Conservation (phyloP, 169 alveolate species). For the Cystoisospora suis region DNA sequence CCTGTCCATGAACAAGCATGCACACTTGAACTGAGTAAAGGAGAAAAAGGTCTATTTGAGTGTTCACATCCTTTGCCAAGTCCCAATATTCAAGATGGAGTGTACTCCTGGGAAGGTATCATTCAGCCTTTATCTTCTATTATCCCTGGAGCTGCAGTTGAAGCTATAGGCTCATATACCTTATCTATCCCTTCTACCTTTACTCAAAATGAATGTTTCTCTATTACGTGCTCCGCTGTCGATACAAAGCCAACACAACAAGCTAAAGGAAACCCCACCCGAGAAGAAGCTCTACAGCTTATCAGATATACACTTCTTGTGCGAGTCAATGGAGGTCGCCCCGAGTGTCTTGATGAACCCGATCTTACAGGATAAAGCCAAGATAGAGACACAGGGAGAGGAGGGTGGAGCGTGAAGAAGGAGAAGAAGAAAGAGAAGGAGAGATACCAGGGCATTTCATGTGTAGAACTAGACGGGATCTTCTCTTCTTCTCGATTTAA, state of each 20-base stretch:
- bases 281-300: background rate
- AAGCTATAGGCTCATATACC: background rate
- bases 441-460: no score
- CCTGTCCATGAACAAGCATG: slow-evolving; percentile 16
- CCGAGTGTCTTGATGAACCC: background rate
- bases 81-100: background rate
- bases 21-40: background rate
- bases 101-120: background rate
- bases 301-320: slow-evolving; percentile 3
- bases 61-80: background rate
- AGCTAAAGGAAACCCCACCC: background rate
- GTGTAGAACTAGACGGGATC: no score
- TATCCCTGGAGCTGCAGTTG: background rate
- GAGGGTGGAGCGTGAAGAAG: no score
- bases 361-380: no score
- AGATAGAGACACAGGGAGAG: no score
- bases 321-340: background rate
- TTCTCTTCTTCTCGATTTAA: no score
- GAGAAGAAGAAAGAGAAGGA: no score
- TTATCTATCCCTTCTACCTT: background rate
- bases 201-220: background rate
- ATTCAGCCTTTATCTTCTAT: background rate
- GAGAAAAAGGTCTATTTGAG: background rate
- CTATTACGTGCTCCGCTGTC: background rate
- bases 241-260: background rate